phyloP scores from a whole-genome alignment of 495 filamentous ascomycete genomes.

The Apodospora peruviana region DNA sequence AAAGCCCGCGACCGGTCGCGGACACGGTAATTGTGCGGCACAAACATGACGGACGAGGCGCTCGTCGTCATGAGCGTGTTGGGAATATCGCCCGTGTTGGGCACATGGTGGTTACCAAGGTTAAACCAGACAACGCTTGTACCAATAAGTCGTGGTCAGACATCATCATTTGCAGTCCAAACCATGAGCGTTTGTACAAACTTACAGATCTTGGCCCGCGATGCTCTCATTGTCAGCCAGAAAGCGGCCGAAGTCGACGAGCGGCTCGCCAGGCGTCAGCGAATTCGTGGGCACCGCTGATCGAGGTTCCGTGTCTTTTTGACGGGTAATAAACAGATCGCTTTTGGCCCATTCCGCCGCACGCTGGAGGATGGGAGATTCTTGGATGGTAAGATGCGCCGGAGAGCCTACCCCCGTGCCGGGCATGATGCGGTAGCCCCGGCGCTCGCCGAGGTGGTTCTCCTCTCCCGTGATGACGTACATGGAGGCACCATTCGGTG shows the following conservation, averaged over 20 bases:
- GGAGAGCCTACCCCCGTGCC: not conserved
- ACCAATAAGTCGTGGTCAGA: not conserved
- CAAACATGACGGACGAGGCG: not conserved
- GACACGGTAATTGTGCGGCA: not conserved
- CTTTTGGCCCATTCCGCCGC: too few species aligned
- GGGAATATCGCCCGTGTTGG: too few species aligned
- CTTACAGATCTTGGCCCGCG: not conserved
- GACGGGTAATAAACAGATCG: too few species aligned
- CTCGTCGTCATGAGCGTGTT: not conserved
- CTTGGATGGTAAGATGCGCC: not conserved
- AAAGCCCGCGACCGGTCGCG: not conserved
- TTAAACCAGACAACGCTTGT: not conserved
- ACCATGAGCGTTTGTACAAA: not conserved
- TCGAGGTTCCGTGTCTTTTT: too few species aligned
- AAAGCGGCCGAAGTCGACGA: too few species aligned
- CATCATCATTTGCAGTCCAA: not conserved
- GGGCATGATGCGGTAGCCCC: not conserved
- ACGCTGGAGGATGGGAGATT: too few species aligned
- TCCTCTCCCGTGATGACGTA: not conserved
- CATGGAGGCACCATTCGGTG: not conserved
- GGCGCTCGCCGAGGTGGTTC: not conserved
- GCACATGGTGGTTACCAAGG: not conserved
- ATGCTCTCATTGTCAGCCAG: not conserved
- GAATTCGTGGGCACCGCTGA: too few species aligned
- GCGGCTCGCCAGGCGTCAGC: too few species aligned